A percentile compares a stretch with the other conserved stretches of the same genome.
These are phyloP conservation scores for Penicillium sp. DNA, from an alignment of 2,329 filamentous ascomycete species.

Conservation along the genomic window DNA sequence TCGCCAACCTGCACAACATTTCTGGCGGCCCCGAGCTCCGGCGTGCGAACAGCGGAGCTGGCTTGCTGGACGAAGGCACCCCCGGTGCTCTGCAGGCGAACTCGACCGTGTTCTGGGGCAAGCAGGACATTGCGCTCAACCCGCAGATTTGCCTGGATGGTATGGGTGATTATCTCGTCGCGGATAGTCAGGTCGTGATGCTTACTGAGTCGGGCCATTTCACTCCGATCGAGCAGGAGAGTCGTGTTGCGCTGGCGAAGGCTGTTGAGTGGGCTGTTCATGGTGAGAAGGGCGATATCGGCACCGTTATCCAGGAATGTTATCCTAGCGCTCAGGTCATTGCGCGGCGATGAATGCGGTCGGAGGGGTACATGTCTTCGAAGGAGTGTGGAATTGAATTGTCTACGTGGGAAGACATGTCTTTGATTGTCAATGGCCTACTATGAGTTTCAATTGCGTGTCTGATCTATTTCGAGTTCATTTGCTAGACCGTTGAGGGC, in stretches of 20 bases:
- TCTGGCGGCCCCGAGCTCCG: slow-evolving; percentile 38
- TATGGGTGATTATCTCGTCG: slow-evolving; percentile 58
- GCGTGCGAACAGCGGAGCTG: slow-evolving; percentile 46
- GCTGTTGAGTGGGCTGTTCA: slow-evolving; percentile 47
- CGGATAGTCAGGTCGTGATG: slow-evolving; percentile 57
- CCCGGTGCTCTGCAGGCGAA: slow-evolving; percentile 57
- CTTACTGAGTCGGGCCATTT: slow-evolving; percentile 61
- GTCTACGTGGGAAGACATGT: background rate
- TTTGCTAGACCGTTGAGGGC: too few relatives aligned
- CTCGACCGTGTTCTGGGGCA: slow-evolving; percentile 61
- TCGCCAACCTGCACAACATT: slow-evolving; percentile 56
- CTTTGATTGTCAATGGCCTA: background rate
- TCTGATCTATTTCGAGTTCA: background rate
- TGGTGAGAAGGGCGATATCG: slow-evolving; percentile 47
- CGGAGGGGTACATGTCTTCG: background rate
- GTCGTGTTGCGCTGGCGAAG: slow-evolving; percentile 51
- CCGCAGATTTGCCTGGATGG: slow-evolving; percentile 58
- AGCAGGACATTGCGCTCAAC: slow-evolving; percentile 59
- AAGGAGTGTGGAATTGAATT: background rate
- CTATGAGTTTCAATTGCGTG: background rate
- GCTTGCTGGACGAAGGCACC: slow-evolving; percentile 53
- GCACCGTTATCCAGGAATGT: slow-evolving; percentile 34
- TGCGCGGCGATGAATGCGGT: slow-evolving; percentile 39
- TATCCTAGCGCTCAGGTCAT: slow-evolving; percentile 43
- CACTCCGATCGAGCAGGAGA: slow-evolving; percentile 56